Conservation (phyloP, 768 basidiomycete species). For the Chalciporus pseudorubinellus region DNA sequence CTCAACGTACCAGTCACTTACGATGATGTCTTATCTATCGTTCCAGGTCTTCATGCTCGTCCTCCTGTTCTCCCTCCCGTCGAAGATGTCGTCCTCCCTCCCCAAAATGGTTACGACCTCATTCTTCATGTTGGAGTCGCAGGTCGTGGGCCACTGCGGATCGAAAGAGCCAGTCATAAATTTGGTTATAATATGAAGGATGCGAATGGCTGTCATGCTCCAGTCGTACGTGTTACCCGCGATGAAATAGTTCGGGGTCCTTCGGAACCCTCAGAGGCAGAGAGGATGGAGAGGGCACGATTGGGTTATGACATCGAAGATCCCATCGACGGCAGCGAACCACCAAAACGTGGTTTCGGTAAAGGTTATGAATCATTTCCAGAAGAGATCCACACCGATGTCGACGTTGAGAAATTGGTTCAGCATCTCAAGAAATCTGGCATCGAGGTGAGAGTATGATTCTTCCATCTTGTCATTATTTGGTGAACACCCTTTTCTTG, state of each 20-base stretch:
- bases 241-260: slow-evolving; percentile 22
- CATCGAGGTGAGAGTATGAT: slow-evolving; percentile 28
- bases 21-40: slow-evolving; percentile 49
- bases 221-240: slow-evolving; percentile 33
- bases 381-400: slow-evolving; percentile 36
- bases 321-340: slow-evolving; percentile 28
- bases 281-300: slow-evolving; percentile 30
- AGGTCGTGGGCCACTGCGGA: slow-evolving; percentile 56
- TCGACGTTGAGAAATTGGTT: slow-evolving; percentile 37
- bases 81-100: slow-evolving; percentile 37
- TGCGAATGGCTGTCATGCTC: slow-evolving; percentile 54
- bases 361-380: slow-evolving; percentile 36
- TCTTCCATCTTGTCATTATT: not conserved
- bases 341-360: slow-evolving; percentile 35
- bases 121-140: slow-evolving; percentile 72
- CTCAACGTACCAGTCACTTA: slow-evolving; percentile 60
- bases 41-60: slow-evolving; percentile 58
- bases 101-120: slow-evolving; percentile 58
- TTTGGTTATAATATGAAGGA: slow-evolving; percentile 70
- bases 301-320: slow-evolving; percentile 29
- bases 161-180: slow-evolving; percentile 68
- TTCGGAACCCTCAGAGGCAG: slow-evolving; percentile 22
- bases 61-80: slow-evolving; percentile 51
- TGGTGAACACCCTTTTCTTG: slow-evolving; percentile 8
- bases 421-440: slow-evolving; percentile 33